A percentile compares a stretch with the other conserved stretches of the same genome.
Evolutionary conservation across 179 eudicot species (phyloP).

Genomic region (Spergularia azorica): DNA sequence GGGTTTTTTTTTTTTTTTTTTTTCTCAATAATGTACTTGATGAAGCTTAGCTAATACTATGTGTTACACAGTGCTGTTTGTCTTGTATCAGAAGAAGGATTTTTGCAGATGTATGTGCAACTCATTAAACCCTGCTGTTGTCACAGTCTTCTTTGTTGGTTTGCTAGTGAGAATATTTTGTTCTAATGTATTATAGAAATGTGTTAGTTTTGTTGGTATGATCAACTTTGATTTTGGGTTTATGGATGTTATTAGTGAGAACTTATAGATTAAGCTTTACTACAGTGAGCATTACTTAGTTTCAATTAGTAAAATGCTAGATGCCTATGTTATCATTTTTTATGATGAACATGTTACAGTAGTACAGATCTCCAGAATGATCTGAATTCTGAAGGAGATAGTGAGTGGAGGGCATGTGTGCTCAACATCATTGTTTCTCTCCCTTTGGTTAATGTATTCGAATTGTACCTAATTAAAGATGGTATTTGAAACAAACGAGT

Average conservation of each 20-base stretch:
- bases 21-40: no score
- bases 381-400: no score
- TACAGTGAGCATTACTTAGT: no score
- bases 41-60: slow-evolving; percentile 1
- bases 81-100: slow-evolving; percentile 26
- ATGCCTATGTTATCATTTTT: no score
- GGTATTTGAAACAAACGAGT: no score
- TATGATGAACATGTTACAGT: no score
- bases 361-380: no score
- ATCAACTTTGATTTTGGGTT: background rate
- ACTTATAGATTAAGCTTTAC: no score
- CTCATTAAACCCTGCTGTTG: slow-evolving; percentile 16
- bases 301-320: slow-evolving; percentile 4
- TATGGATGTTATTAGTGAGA: no score
- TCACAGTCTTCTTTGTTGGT: slow-evolving; percentile 27
- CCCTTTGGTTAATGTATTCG: no score
- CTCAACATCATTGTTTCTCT: slow-evolving; percentile 16
- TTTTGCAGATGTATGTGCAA: slow-evolving; percentile 23
- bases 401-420: slow-evolving; percentile 16
- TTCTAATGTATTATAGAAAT: background rate
- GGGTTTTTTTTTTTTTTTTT: background rate
- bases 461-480: no score
- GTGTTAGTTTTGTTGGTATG: slow-evolving; percentile 16
- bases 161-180: slow-evolving; percentile 17
- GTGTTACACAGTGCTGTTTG: slow-evolving; percentile 19